Conservation (phyloP, 495 filamentous ascomycete species). For the Penicillium cinerascens region DNA sequence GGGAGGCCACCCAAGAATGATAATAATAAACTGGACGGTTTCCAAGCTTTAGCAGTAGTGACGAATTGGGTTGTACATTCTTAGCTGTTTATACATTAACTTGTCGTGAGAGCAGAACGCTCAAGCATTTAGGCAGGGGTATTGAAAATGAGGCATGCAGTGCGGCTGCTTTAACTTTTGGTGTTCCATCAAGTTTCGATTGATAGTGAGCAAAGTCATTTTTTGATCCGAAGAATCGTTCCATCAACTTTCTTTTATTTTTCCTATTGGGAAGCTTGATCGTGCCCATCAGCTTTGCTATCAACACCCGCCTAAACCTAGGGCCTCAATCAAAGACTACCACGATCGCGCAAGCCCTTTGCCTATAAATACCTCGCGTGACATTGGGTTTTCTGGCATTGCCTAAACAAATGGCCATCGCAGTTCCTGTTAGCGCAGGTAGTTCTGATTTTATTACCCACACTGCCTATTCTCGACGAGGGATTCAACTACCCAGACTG, state of each 20-base stretch:
- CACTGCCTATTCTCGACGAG: background rate
- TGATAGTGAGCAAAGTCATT: slow-evolving; percentile 3
- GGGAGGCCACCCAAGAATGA: too few relatives aligned
- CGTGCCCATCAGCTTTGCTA: slow-evolving; percentile 5
- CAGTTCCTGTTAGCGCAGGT: background rate
- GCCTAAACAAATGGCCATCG: background rate
- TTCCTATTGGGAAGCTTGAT: slow-evolving; percentile 3
- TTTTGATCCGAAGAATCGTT: background rate
- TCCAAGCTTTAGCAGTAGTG: too few relatives aligned
- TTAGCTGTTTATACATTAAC: too few relatives aligned
- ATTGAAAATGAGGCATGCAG: slow-evolving; percentile 3
- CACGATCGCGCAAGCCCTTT: background rate
- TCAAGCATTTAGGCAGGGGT: background rate
- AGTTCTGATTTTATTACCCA: background rate
- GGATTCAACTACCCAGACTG: background rate
- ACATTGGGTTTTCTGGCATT: background rate
- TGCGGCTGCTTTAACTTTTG: background rate
- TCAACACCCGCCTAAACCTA: background rate
- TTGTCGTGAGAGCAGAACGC: too few relatives aligned
- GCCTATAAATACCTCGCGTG: background rate
- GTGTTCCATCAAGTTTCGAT: slow-evolving; percentile 5
- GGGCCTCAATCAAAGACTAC: too few relatives aligned
- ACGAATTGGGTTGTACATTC: too few relatives aligned
- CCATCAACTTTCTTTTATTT: background rate
- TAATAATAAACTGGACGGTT: too few relatives aligned